Evolutionary conservation across 2,329 filamentous ascomycete species (phyloP).

Genomic region (Stachybotrys echinatus): DNA sequence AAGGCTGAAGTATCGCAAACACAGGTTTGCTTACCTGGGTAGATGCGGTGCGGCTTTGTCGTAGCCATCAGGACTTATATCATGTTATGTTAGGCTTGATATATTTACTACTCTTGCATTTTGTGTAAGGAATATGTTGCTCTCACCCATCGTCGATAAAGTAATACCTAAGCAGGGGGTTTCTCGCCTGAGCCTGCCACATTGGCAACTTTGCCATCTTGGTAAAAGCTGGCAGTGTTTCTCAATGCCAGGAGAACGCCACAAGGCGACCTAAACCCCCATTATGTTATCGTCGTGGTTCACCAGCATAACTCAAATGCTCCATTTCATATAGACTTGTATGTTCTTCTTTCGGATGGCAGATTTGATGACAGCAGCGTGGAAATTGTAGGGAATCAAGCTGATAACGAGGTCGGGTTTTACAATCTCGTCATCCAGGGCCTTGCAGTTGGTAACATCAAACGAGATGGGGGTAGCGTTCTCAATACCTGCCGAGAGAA

Average conservation of each 20-base stretch:
- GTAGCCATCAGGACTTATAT: conserved; percentile 66
- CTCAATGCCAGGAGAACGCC: conserved; percentile 83
- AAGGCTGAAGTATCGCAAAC: conserved; percentile 25
- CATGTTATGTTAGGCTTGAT: neutral
- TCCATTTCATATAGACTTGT: neutral
- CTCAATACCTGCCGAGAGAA: conserved; percentile 66
- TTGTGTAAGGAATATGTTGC: neutral
- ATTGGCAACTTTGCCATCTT: conserved; percentile 70
- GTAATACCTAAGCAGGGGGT: neutral
- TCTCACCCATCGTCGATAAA: neutral
- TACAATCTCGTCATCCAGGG: conserved; percentile 74
- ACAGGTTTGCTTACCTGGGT: conserved; percentile 62
- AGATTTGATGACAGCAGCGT: conserved; percentile 84
- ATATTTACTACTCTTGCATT: no score
- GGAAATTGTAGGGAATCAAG: conserved; percentile 89
- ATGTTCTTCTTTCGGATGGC: conserved; percentile 84
- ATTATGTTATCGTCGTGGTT: neutral
- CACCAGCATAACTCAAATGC: neutral
- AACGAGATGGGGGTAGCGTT: conserved; percentile 73
- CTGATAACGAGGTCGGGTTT: conserved; percentile 75
- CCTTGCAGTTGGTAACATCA: conserved; percentile 71
- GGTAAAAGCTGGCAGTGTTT: conserved; percentile 79
- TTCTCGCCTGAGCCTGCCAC: conserved; percentile 40
- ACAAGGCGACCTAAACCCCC: conserved; percentile 69
- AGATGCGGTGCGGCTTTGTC: conserved; percentile 85